phyloP scores from a whole-genome alignment of 75 land plant genomes.

The Cunninghamia lanceolata region DNA sequence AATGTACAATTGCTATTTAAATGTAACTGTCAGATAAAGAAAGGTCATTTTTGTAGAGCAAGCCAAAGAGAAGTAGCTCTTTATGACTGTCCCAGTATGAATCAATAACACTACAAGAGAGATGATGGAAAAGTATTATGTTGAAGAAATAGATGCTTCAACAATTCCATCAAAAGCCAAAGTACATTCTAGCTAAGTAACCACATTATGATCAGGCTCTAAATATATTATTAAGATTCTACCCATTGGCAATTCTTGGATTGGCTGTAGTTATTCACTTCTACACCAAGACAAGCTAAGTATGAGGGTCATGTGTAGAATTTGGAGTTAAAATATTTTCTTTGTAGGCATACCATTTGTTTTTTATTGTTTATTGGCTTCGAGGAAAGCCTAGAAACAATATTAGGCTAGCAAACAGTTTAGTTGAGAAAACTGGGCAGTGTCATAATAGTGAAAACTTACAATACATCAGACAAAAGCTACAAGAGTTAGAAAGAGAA shows the following conservation, averaged over 20 bases:
- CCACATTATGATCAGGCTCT: constrained; percentile 29
- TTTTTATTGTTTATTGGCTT: neutral
- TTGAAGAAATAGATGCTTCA: constrained; percentile 41
- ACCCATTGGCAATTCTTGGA: constrained; percentile 53
- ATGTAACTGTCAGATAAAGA: too few relatives aligned
- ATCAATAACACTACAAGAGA: constrained; percentile 45
- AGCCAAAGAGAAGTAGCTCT: too few relatives aligned
- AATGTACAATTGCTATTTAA: too few relatives aligned
- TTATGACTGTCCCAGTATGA: too few relatives aligned
- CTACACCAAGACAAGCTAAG: constrained; percentile 34
- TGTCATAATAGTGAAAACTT: constrained; percentile 28
- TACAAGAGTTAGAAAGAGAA: constrained; percentile 61
- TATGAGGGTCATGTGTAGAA: neutral
- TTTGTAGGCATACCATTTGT: neutral
- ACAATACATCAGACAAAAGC: constrained; percentile 36
- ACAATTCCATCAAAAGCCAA: constrained; percentile 55
- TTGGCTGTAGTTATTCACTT: constrained; percentile 46
- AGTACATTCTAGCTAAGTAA: constrained; percentile 43
- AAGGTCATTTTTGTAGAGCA: too few relatives aligned
- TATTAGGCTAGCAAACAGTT: neutral
- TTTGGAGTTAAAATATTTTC: neutral
- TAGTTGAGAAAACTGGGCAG: neutral
- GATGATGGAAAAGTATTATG: constrained; percentile 44
- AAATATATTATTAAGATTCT: constrained; percentile 49
- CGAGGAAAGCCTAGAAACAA: neutral